Percentiles rank a stretch among this genome's conserved stretches.
Conservation (phyloP, 345 rosid genomes). For the Populus alba region DNA sequence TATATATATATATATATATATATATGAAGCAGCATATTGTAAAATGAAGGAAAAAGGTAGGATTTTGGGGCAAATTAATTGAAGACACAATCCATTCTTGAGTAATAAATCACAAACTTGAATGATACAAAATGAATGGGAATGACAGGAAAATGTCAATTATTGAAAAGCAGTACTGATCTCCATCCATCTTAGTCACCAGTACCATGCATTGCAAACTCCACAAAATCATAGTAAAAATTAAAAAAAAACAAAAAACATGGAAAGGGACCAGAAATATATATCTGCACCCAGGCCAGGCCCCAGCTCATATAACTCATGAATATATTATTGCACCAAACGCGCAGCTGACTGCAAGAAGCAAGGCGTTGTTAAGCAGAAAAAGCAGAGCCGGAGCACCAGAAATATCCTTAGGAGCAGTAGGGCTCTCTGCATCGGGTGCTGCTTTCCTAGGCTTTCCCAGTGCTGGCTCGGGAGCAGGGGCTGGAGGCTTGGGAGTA, state of each 20-base stretch:
- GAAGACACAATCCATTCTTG: background rate
- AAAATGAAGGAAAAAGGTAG: background rate
- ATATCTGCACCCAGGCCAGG: background rate
- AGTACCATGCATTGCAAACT: background rate
- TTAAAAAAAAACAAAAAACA: background rate
- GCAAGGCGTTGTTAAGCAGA: background rate
- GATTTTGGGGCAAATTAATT: too few species aligned
- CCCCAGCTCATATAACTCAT: background rate
- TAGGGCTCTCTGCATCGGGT: constrained; percentile 4
- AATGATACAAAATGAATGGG: background rate
- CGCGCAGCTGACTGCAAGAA: background rate
- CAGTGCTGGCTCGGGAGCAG: constrained; percentile 17
- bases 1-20: too few species aligned
- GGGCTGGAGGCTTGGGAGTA: constrained; percentile 24
- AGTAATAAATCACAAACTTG: background rate
- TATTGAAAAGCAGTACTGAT: background rate
- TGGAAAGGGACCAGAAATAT: background rate
- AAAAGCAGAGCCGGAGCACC: background rate
- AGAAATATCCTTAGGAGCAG: constrained; percentile 10
- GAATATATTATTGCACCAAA: background rate
- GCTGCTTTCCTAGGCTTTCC: constrained; percentile 9
- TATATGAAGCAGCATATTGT: background rate
- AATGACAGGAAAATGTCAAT: background rate
- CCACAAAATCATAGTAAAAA: background rate
- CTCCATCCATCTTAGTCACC: background rate